Conservation (phyloP, 2,329 filamentous ascomycete genomes). For the Xylaria sp. region DNA sequence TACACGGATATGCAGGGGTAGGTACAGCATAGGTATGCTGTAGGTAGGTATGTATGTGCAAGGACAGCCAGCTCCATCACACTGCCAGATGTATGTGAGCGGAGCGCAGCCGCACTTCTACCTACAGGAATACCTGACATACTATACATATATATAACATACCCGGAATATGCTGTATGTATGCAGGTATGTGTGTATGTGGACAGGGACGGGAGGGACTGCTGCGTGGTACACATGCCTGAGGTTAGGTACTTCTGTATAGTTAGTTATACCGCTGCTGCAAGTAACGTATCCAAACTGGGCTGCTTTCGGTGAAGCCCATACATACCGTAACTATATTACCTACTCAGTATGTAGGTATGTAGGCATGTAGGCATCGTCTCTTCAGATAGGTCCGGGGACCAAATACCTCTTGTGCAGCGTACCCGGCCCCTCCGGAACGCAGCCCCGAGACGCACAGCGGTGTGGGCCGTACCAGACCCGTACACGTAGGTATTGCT, state of each 20-base stretch:
- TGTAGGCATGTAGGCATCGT: background rate
- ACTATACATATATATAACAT: background rate
- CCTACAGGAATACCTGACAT: no score
- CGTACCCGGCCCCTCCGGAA: conserved; percentile 25
- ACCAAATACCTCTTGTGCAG: conserved; percentile 10
- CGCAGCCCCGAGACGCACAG: conserved; percentile 27
- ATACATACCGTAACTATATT: background rate
- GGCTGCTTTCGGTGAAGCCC: background rate
- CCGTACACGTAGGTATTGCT: background rate
- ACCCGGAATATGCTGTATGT: background rate
- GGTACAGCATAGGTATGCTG: no score
- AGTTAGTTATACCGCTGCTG: background rate
- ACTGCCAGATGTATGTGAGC: conserved; percentile 6
- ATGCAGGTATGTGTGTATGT: background rate
- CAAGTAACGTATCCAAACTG: background rate
- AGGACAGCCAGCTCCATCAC: background rate
- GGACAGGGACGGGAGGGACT: background rate
- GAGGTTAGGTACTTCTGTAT: no score
- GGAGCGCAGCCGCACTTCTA: conserved; percentile 13
- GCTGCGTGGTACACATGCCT: background rate
- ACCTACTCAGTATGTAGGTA: no score
- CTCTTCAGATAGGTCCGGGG: conserved; percentile 7
- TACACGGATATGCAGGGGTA: background rate
- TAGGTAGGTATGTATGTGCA: background rate
- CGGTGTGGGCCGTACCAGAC: background rate